phyloP scores from a whole-genome alignment of 495 filamentous ascomycete species.

The Xylaria intraflava region DNA sequence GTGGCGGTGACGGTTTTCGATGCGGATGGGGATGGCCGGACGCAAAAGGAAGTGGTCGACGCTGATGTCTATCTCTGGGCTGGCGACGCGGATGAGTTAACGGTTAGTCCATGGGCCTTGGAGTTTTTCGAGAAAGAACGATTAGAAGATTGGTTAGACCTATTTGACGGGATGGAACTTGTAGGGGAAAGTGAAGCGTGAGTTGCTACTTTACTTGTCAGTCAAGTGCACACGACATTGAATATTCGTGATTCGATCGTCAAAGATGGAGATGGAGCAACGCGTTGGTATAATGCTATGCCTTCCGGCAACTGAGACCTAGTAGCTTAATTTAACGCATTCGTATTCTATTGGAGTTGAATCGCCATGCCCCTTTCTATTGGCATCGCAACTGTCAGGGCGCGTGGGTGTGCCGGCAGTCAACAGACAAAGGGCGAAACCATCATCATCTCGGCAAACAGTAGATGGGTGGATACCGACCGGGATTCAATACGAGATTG shows the following conservation, averaged over 20 bases:
- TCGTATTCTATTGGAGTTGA: no score
- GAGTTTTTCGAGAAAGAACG: constrained; percentile 9
- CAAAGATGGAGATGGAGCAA: background rate
- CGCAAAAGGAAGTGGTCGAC: background rate
- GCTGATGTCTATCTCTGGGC: background rate
- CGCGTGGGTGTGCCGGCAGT: no score
- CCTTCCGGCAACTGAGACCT: no score
- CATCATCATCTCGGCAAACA: no score
- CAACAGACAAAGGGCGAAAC: no score
- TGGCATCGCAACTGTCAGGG: no score
- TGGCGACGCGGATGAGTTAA: background rate
- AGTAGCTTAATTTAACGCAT: no score
- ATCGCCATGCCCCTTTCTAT: no score
- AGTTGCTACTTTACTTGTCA: no score
- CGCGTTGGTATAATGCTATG: background rate
- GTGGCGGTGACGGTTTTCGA: background rate
- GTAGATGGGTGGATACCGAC: no score
- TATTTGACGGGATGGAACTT: constrained; percentile 15
- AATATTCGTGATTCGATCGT: background rate
- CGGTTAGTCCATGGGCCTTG: background rate
- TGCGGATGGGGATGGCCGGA: background rate
- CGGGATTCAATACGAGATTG: no score
- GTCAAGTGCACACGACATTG: background rate
- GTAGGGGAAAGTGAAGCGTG: constrained; percentile 2
- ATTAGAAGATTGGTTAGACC: constrained; percentile 16